These are phyloP conservation scores for Aspergillus persii DNA, from an alignment of 2,329 filamentous ascomycete species.

Conservation along the genomic window DNA sequence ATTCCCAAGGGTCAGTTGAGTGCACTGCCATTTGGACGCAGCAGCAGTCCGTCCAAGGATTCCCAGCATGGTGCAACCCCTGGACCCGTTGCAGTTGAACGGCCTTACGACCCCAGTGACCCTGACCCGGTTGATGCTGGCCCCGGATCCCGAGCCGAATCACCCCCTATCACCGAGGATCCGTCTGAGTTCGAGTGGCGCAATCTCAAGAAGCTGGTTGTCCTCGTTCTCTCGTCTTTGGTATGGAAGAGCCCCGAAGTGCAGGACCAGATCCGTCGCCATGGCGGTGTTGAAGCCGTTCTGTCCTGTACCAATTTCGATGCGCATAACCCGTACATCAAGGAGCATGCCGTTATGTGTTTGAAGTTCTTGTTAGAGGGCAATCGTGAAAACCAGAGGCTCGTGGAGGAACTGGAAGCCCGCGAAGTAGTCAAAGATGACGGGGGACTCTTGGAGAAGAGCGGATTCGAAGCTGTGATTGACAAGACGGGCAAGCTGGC, in stretches of 20 bases:
- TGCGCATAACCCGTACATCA: slow-evolving; percentile 89
- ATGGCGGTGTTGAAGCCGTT: slow-evolving; percentile 82
- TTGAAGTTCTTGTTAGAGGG: slow-evolving; percentile 67
- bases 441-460: slow-evolving; percentile 39
- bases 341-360: slow-evolving; percentile 84
- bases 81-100: slow-evolving; percentile 56
- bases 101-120: slow-evolving; percentile 59
- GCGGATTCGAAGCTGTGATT: slow-evolving; percentile 44
- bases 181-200: slow-evolving; percentile 68
- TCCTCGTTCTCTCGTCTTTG: slow-evolving; percentile 83
- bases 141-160: slow-evolving; percentile 45
- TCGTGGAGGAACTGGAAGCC: slow-evolving; percentile 50
- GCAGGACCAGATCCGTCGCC: slow-evolving; percentile 80
- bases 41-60: slow-evolving; percentile 29
- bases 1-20: slow-evolving; percentile 77
- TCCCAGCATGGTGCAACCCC: slow-evolving; percentile 32
- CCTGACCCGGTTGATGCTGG: slow-evolving; percentile 41
- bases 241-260: slow-evolving; percentile 83
- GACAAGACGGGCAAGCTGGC: slow-evolving; percentile 44
- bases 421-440: slow-evolving; percentile 44
- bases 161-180: slow-evolving; percentile 56
- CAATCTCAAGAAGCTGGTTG: slow-evolving; percentile 89
- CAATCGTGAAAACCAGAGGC: slow-evolving; percentile 52
- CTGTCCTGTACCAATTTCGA: slow-evolving; percentile 89
- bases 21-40: slow-evolving; percentile 31